Evolutionary conservation across 2,329 filamentous ascomycete genomes (phyloP).

Genomic region (Diplocarpon mali): DNA sequence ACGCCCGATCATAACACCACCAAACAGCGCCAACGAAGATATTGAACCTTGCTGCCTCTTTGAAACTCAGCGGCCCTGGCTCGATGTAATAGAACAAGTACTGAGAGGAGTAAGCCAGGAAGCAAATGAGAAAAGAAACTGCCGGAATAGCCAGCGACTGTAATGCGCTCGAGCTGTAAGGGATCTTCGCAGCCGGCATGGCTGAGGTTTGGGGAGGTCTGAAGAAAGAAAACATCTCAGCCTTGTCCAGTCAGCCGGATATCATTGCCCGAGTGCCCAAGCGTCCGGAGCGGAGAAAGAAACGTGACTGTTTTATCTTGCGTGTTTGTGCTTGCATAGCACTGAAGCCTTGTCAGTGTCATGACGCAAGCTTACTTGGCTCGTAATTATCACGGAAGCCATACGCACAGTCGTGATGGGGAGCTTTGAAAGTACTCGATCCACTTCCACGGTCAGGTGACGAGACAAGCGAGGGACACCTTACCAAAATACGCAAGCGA

Average conservation of each 20-base stretch:
- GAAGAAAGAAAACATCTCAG: not conserved
- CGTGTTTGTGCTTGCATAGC: too few species aligned
- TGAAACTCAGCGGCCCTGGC: conserved; percentile 46
- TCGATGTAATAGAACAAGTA: conserved; percentile 53
- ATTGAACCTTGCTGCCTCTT: conserved; percentile 56
- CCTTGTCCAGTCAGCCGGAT: not conserved
- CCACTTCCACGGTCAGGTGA: too few species aligned
- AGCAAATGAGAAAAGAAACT: conserved; percentile 53
- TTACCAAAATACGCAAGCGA: too few species aligned
- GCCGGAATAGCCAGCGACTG: conserved; percentile 52
- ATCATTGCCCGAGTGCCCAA: too few species aligned
- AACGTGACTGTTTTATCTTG: too few species aligned
- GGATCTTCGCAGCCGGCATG: conserved; percentile 6
- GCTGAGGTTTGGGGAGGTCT: not conserved
- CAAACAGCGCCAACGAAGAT: conserved; percentile 50
- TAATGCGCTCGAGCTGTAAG: conserved; percentile 12
- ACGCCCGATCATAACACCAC: conserved; percentile 55
- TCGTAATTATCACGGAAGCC: too few species aligned
- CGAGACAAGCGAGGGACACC: too few species aligned
- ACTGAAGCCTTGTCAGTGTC: too few species aligned
- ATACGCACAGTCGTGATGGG: too few species aligned
- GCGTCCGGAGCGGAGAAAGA: too few species aligned
- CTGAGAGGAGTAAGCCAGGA: conserved; percentile 64
- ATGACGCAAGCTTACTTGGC: too few species aligned
- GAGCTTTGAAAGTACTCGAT: too few species aligned